phyloP scores from a whole-genome alignment of 495 filamentous ascomycete species.

The Cenococcum geophilum region DNA sequence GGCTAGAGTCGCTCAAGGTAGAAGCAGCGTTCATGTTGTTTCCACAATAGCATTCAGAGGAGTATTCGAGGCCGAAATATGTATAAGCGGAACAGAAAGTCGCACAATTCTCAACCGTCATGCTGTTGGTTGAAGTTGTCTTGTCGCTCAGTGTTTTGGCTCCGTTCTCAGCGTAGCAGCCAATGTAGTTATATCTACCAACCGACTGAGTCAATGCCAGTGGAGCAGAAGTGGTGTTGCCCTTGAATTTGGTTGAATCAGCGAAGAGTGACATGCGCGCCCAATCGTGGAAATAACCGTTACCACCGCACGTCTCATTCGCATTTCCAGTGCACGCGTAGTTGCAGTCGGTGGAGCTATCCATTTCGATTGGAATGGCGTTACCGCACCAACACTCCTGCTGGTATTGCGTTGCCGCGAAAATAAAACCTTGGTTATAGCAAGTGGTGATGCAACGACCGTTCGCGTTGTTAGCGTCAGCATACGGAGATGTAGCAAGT shows the following conservation, averaged over 20 bases:
- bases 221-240: conserved; percentile 21
- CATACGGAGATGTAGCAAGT: conserved; percentile 12
- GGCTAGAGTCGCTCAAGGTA: background rate
- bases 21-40: conserved; percentile 8
- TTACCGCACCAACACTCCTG: conserved; percentile 49
- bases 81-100: conserved; percentile 19
- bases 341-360: conserved; percentile 32
- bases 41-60: conserved; percentile 26
- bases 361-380: conserved; percentile 28
- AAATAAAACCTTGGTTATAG: conserved; percentile 34
- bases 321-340: conserved; percentile 35
- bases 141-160: conserved; percentile 11
- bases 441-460: conserved; percentile 20
- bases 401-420: conserved; percentile 48
- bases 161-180: conserved; percentile 38
- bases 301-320: conserved; percentile 41
- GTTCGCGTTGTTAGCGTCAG: conserved; percentile 17
- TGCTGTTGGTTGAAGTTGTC: conserved; percentile 7
- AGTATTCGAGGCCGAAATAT: conserved; percentile 28
- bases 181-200: conserved; percentile 32
- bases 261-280: conserved; percentile 40
- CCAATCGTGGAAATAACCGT: conserved; percentile 32
- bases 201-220: conserved; percentile 15
- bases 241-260: conserved; percentile 32
- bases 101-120: conserved; percentile 28